Evolutionary conservation across 1,284 basidiomycete genomes (phyloP), one percentile per base, ranked within the genome.

Genomic region (Chondrostereum purpureum): DNA sequence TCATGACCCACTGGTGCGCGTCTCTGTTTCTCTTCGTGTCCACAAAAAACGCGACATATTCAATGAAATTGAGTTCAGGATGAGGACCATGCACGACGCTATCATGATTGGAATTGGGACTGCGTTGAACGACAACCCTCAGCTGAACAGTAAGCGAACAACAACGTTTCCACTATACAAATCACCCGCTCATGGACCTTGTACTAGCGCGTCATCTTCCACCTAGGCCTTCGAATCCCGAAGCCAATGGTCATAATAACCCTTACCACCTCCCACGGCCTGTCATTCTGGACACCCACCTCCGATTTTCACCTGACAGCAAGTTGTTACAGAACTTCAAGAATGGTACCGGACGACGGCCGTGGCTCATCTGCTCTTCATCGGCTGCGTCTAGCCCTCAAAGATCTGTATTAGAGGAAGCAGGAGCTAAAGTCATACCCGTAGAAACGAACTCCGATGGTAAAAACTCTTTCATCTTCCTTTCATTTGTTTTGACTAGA

Each of bases 41-140:
- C 16, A n/a, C 17, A 27, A 23, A 38, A 24, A 42, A 22, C 18
- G 10, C 14, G 31, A 45, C 38, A 36, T 38, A 47, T 17, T 16
- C 10, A 43, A 24, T 18, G 31, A 23, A 11, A 42, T 11, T 33
- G 31, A 19, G 13, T 20, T 43, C 52, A 92, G 88, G 83, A 79
- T 92, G 76, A 73, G 91, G 52, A 75, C 87, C 0, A 78, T 92
- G 74, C 94, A 98, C 64, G 90, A 96, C 59, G 92, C 80, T 6
- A 97, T 99, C 50, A 67, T 99, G 21, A 75, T 99, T 36, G 95
- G 95, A 4, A 80, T 95, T 35, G 89, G 89, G 3, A 98, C 95
- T 0, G 80, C 92, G 10, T 64, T 92, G 39, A 92, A 92, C 55
- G 95, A 99, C 57, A 77, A 99, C 62, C 95, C 95, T 8, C 88